A percentile compares a stretch with the other conserved stretches of the same genome.
phyloP scores from a whole-genome alignment of 2,329 filamentous ascomycete genomes.

The Hymenoscyphus linearis region DNA sequence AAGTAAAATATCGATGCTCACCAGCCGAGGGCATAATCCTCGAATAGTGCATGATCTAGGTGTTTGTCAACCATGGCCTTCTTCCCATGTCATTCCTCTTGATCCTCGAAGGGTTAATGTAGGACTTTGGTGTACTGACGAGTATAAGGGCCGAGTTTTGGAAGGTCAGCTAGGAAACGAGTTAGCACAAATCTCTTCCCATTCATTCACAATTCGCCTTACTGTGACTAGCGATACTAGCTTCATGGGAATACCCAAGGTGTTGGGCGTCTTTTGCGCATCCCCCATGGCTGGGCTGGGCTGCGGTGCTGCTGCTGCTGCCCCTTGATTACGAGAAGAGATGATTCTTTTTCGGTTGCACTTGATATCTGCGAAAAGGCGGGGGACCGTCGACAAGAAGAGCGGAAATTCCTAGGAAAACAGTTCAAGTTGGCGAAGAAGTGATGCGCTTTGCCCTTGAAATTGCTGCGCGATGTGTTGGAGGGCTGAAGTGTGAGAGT shows the following conservation, averaged over 20 bases:
- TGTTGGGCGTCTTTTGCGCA: constrained; percentile 18
- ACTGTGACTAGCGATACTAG: constrained; percentile 62
- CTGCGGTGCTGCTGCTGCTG: background rate
- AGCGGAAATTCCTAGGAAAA: too few species aligned
- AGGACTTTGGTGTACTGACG: constrained; percentile 38
- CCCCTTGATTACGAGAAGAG: background rate
- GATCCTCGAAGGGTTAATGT: constrained; percentile 3
- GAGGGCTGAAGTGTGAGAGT: too few species aligned
- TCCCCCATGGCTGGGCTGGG: constrained; percentile 18
- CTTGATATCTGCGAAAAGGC: too few species aligned
- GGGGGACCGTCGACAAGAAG: too few species aligned
- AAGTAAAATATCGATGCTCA: constrained; percentile 86
- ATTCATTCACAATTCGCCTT: constrained; percentile 28
- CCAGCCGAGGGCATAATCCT: constrained; percentile 81
- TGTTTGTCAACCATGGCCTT: constrained; percentile 14
- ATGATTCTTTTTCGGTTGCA: background rate
- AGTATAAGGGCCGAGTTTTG: constrained; percentile 77
- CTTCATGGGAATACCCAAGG: constrained; percentile 60
- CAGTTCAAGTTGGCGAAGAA: too few species aligned
- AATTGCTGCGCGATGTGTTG: too few species aligned
- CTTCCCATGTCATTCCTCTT: background rate
- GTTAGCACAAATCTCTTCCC: constrained; percentile 26
- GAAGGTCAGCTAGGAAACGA: constrained; percentile 59
- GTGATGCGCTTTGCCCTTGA: too few species aligned
- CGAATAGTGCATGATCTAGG: constrained; percentile 87